phyloP scores from a whole-genome alignment of 495 filamentous ascomycete genomes.

The Jackrogersella minutella region DNA sequence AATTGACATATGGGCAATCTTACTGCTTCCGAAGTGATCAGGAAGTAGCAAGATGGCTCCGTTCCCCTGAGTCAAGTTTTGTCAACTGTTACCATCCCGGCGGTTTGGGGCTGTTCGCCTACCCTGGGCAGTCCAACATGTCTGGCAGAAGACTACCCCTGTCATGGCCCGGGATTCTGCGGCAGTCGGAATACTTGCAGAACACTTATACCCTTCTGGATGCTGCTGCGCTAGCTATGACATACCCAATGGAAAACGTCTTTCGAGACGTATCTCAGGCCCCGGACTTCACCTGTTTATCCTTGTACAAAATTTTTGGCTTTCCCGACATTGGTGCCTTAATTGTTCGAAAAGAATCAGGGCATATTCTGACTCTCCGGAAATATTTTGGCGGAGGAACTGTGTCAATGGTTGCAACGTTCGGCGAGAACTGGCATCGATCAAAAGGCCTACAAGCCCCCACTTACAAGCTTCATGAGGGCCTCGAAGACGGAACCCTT shows the following conservation, averaged over 20 bases:
- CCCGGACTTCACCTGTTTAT: slow-evolving; percentile 76
- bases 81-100: slow-evolving; percentile 38
- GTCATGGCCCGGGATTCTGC: slow-evolving; percentile 63
- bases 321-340: slow-evolving; percentile 79
- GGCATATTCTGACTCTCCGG: slow-evolving; percentile 66
- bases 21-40: slow-evolving; percentile 70
- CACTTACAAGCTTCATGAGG: slow-evolving; percentile 63
- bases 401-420: slow-evolving; percentile 70
- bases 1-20: slow-evolving; percentile 62
- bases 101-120: slow-evolving; percentile 70
- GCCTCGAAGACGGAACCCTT: slow-evolving; percentile 79
- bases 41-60: slow-evolving; percentile 74
- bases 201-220: slow-evolving; percentile 73
- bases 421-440: slow-evolving; percentile 69
- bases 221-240: slow-evolving; percentile 76
- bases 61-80: slow-evolving; percentile 35
- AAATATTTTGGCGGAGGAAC: slow-evolving; percentile 83
- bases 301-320: slow-evolving; percentile 86
- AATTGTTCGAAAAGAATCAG: slow-evolving; percentile 69
- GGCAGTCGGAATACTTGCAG: slow-evolving; percentile 53
- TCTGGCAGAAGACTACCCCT: slow-evolving; percentile 73
- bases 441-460: slow-evolving; percentile 59
- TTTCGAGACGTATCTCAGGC: slow-evolving; percentile 66
- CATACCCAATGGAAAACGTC: slow-evolving; percentile 62
- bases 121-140: slow-evolving; percentile 83